These are phyloP conservation scores for Hygrocybe coccinea DNA, from an alignment of 768 basidiomycete species.

Conservation along the genomic window DNA sequence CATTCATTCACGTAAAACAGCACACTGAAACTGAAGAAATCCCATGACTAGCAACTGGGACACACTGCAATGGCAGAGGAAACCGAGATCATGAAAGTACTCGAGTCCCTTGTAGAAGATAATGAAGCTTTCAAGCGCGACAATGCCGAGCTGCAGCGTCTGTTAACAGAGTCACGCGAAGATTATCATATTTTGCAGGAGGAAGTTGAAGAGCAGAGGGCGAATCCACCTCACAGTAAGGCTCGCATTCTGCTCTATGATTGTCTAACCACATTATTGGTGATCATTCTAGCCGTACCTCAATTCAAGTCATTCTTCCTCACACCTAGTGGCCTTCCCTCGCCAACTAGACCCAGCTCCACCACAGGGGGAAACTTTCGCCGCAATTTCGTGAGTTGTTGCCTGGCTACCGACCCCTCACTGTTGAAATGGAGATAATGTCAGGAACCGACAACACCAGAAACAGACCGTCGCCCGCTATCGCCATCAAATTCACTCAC, in stretches of 20 bases:
- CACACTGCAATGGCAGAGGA: conserved; percentile 44
- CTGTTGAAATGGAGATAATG: neutral
- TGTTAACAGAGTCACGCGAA: conserved; percentile 73
- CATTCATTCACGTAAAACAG: conserved; percentile 11
- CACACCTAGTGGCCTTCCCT: neutral
- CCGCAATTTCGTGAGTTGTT: conserved; percentile 21
- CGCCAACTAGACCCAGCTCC: conserved; percentile 17
- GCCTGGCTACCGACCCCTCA: neutral
- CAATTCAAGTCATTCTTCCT: neutral
- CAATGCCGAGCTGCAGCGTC: conserved; percentile 69
- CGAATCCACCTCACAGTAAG: conserved; percentile 44
- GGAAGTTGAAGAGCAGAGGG: conserved; percentile 71
- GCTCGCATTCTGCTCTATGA: neutral
- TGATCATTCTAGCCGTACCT: conserved; percentile 29
- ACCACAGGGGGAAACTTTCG: conserved; percentile 26
- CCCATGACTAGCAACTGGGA: conserved; percentile 33
- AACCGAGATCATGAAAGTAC: conserved; percentile 57
- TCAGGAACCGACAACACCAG: conserved; percentile 43
- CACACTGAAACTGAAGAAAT: conserved; percentile 9
- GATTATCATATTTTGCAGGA: conserved; percentile 64
- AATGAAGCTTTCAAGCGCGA: conserved; percentile 81
- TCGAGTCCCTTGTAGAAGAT: conserved; percentile 82
- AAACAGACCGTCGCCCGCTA: conserved; percentile 40
- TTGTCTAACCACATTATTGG: neutral
- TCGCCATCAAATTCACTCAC: conserved; percentile 37